Base-by-base conservation (phyloP, 2,329 filamentous ascomycete species). In the Fusarium sp. region DNA sequence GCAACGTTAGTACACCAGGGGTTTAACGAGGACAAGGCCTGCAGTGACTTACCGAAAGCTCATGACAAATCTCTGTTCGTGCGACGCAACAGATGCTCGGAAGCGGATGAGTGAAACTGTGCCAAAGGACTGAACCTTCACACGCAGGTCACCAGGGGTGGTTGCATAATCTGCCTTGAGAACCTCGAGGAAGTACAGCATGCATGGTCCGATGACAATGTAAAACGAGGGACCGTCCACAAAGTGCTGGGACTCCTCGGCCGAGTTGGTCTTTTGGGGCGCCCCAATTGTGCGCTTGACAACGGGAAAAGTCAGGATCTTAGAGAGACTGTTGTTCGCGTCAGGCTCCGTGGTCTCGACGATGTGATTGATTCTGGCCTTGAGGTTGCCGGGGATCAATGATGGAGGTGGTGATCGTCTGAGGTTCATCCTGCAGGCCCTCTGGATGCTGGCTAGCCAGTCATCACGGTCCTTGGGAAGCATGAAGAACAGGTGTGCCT, bases 11-110 rank as follows among this genome's bases (percentile, higher is more conserved):
- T 18, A 66, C 20, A 27, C 33, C 22, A 20, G 25, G 20, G 18
- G 13, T 29, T 59, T 10, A 13, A 29, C 16, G 31, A 36, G 6
- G 9, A 27, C 25, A 45, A 57, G 7, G 18, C 27, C 16, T 40
- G n/a, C 22, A 18, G 22, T 36, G 33, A 69, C 85, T 80, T 81
- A 88, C 85, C 88, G 86, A 76, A 90, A 90, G 31, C 84, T 83
- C 74, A 91, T 84, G 38, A 86, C 84, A 74, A 91, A 90, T 18
- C 88, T 83, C 78, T 91, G 88, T 73, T 90, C 88, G 67, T 88
- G 85, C 4, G 84, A 83, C 3, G 82, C 81, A 74, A 87, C 86
- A 35, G 88, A 87, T 2, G 88, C 87, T 63, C 84, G 84, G 70
- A 90, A 86, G 18, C 83, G 83, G 65, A 88, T 86, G 64, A 91